These are phyloP conservation scores for Paxillus involutus DNA, from an alignment of 768 basidiomycete genomes.

Conservation along the genomic window DNA sequence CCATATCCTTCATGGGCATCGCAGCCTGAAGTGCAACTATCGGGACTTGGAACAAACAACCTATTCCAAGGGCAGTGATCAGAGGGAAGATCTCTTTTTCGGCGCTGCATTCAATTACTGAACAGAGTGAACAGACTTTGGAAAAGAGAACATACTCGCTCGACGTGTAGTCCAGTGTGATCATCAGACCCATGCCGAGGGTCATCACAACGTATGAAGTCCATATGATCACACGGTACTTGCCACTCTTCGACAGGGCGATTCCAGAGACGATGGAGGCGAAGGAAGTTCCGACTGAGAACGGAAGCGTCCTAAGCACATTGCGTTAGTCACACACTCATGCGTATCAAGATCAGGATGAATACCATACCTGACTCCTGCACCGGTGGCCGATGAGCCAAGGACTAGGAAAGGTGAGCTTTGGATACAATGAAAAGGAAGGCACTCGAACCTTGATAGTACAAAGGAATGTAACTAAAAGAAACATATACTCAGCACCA, in stretches of 20 bases:
- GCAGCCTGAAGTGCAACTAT: constrained; percentile 79
- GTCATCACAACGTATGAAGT: constrained; percentile 52
- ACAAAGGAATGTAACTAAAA: constrained; percentile 64
- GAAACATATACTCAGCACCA: neutral
- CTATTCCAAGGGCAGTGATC: constrained; percentile 64
- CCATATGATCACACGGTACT: constrained; percentile 68
- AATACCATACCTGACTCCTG: neutral
- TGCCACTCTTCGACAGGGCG: constrained; percentile 53
- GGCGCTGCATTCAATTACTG: constrained; percentile 39
- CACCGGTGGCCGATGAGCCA: neutral
- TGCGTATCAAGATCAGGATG: too few species aligned
- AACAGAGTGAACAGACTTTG: neutral
- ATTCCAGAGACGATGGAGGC: constrained; percentile 59
- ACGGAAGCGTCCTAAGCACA: constrained; percentile 67
- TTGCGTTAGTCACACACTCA: neutral
- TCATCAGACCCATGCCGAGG: constrained; percentile 75
- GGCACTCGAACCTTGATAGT: constrained; percentile 51
- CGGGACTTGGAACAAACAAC: constrained; percentile 66
- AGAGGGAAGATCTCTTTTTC: constrained; percentile 64
- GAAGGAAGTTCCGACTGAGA: constrained; percentile 58
- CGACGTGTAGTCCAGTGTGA: constrained; percentile 57
- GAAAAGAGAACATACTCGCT: constrained; percentile 36
- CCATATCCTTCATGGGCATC: constrained; percentile 88
- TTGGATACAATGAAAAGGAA: neutral
- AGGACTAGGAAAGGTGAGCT: neutral